These are phyloP conservation scores for Botrytis squamosa DNA, from an alignment of 2,329 filamentous ascomycete species.

Conservation along the genomic window DNA sequence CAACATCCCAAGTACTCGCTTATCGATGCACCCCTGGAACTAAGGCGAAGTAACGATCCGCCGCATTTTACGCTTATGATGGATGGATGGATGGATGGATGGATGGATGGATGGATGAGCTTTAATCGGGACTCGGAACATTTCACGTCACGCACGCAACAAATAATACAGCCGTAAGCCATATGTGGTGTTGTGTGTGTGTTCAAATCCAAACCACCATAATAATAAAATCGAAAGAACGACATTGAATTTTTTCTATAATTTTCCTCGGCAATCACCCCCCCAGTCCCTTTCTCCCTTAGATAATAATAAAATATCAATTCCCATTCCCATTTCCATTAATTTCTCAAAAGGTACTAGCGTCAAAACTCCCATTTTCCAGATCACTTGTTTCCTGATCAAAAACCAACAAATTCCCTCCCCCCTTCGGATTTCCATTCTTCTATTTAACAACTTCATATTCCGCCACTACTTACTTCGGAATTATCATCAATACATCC, in stretches of 20 bases:
- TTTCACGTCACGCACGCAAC: background rate
- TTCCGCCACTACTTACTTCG: background rate
- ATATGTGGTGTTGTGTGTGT: background rate
- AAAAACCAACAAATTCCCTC: constrained; percentile 16
- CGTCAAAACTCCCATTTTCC: constrained; percentile 7
- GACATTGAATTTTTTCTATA: background rate
- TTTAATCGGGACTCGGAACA: background rate
- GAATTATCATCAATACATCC: constrained; percentile 23
- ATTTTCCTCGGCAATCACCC: background rate
- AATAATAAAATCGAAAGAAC: background rate
- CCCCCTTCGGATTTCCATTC: background rate
- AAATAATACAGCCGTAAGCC: background rate
- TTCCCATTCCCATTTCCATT: constrained; percentile 5
- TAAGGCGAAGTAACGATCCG: constrained; percentile 4
- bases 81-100: too few species aligned
- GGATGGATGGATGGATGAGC: background rate
- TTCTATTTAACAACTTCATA: constrained; percentile 11
- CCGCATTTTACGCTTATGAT: background rate
- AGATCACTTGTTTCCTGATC: constrained; percentile 3
- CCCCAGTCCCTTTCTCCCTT: background rate
- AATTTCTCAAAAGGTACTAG: constrained; percentile 16
- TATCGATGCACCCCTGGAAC: constrained; percentile 14
- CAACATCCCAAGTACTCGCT: constrained; percentile 1
- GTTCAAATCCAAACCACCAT: background rate
- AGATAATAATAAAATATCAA: background rate